Evolutionary conservation across 1,139 yeast genomes (phyloP).

Genomic region (Nematodospora anomalae): DNA sequence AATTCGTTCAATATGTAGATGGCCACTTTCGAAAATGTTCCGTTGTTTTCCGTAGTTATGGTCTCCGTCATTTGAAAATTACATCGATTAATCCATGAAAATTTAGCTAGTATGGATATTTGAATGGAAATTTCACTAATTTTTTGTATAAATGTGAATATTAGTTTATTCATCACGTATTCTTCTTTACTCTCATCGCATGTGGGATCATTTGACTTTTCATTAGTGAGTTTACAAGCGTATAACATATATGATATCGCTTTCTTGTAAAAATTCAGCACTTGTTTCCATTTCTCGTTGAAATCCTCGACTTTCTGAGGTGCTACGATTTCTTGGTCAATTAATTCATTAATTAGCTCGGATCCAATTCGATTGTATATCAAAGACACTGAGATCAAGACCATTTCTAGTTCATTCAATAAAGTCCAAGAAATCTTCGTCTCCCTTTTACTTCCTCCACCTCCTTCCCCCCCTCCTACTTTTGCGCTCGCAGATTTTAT

Average conservation of each 20-base stretch:
- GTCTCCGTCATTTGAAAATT: conserved; percentile 29
- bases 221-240: conserved; percentile 16
- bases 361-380: conserved; percentile 38
- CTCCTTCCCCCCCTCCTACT: background rate
- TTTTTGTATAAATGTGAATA: conserved; percentile 27
- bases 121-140: conserved; percentile 36
- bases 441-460: background rate
- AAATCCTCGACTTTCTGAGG: conserved; percentile 11
- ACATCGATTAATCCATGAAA: conserved; percentile 40
- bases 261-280: conserved; percentile 31
- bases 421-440: conserved; percentile 26
- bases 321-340: conserved; percentile 23
- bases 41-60: conserved; percentile 36
- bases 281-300: conserved; percentile 40
- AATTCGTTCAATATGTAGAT: conserved; percentile 39
- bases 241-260: conserved; percentile 30
- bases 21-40: conserved; percentile 44
- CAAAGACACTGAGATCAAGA: conserved; percentile 27
- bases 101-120: conserved; percentile 42
- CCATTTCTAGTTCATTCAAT: conserved; percentile 30
- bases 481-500: conserved; percentile 1
- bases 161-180: conserved; percentile 5
- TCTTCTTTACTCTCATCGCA: conserved; percentile 1
- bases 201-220: background rate
- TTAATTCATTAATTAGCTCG: conserved; percentile 36